Conservation (phyloP, 23 red algal genomes). For the Gracilaria vermiculophylla region DNA sequence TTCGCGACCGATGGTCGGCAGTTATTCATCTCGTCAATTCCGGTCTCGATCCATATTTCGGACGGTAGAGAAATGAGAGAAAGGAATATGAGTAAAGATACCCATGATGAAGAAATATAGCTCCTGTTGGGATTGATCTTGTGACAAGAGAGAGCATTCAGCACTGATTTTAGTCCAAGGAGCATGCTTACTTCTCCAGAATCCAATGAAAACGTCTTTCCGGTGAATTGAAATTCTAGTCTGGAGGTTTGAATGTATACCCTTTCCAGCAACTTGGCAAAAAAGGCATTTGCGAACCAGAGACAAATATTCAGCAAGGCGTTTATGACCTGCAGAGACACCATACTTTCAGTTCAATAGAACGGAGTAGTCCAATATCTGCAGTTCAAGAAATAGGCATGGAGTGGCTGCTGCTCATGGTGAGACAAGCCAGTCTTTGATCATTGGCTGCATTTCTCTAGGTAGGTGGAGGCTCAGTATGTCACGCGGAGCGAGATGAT, state of each 20-base stretch:
- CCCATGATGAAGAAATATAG: neutral
- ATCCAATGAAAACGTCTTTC: neutral
- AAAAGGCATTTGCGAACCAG: constrained; percentile 1
- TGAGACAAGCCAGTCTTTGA: too few species aligned
- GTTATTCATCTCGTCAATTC: neutral
- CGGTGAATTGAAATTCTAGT: neutral
- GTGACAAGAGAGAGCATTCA: neutral
- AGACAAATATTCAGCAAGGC: neutral
- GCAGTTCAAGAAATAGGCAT: too few species aligned
- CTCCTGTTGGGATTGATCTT: neutral
- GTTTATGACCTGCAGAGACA: neutral
- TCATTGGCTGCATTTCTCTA: too few species aligned
- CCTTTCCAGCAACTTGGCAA: neutral
- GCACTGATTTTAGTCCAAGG: neutral
- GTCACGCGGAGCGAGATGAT: too few species aligned
- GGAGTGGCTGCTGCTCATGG: too few species aligned
- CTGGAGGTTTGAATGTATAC: neutral
- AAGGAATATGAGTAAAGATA: constrained; percentile 4
- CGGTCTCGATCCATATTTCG: constrained; percentile 14
- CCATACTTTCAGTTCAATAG: neutral
- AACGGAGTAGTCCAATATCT: too few species aligned
- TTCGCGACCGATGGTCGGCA: neutral
- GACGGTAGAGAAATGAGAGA: neutral
- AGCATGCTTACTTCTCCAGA: neutral
- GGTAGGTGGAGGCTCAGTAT: too few species aligned